Evolutionary conservation across 2,329 filamentous ascomycete genomes (phyloP), one percentile per base, ranked within the genome.

Genomic region (Fusarium brachygibbosum): DNA sequence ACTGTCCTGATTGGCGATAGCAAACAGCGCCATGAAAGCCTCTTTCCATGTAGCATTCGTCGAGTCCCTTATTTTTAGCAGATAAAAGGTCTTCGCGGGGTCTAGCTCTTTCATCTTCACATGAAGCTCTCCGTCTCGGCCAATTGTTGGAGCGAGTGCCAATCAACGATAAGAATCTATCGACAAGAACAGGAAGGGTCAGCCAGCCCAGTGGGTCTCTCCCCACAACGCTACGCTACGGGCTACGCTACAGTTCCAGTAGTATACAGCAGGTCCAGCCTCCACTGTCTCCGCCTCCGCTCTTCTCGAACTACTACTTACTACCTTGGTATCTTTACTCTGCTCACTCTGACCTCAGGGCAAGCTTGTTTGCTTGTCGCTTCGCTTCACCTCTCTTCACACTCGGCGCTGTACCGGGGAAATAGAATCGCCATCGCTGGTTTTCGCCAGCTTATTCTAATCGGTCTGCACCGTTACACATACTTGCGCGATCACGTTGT

Each of bases 211-310:
- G 68, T 71, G 67, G 65, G 50, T 41, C 68, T 29, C 68, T 71
- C 68, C 64, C 65, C 68, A 71, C 48, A 51, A 40, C 35, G 23
- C 48, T 49, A 49, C 31, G 19, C 41, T 42, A 35, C 46, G 19
- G 35, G 25, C 23, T 35, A 59, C 65, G 65, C 62, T 59, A 65
- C 62, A 65, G 53, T 56, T 53, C 42, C 56, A 37, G 31, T 51
- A 55, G 35, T 25, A 57, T 53, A 37, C 23, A 59, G 45, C 16
- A 56, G 49, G 42, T 38, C 51, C 41, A 65, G 54, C 60, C 58
- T 67, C 66, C 64, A 70, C 68, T 42, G 44, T 53, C 48, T 69
- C 68, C 65, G 53, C 35, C 67, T 68, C 68, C 68, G 35, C 63
- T 59, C 64, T 59, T 58, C 68, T 54, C 21, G 17, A 35, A 45